Evolutionary conservation across 306 rosid genomes (phyloP).

Genomic region (Malus orientalis): DNA sequence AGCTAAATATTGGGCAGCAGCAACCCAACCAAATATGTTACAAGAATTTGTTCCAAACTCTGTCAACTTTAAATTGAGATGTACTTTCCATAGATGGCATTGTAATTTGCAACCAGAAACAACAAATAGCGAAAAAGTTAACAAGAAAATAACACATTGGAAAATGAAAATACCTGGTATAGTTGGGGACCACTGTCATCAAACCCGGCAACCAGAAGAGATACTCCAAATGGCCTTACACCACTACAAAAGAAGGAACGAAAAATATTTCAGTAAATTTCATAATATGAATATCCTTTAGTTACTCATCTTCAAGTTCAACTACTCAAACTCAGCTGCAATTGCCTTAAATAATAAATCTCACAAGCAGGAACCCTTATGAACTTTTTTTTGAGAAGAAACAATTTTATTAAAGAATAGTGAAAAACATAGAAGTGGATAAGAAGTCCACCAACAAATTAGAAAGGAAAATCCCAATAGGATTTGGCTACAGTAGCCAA

Average conservation of each 20-base stretch:
- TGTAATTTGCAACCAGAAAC: neutral
- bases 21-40: neutral
- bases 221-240: conserved; percentile 98
- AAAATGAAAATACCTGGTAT: conserved; percentile 57
- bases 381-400: no score
- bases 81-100: neutral
- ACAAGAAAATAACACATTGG: neutral
- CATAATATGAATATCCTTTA: neutral
- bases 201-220: conserved; percentile 85
- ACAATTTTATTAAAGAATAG: no score
- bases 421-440: no score
- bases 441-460: no score
- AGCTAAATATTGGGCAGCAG: neutral
- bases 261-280: conserved; percentile 16
- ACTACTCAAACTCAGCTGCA: neutral
- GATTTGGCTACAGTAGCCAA: no score
- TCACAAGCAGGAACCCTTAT: neutral
- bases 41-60: neutral
- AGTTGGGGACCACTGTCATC: conserved; percentile 90
- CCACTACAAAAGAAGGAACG: conserved; percentile 42
- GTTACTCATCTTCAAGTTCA: neutral
- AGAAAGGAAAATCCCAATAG: no score
- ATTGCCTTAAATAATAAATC: neutral
- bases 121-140: neutral
- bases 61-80: neutral